A percentile compares a stretch with the other conserved stretches of the same genome.
phyloP scores from a whole-genome alignment of 805 yeast genomes.

The Hanseniaspora lachancei region DNA sequence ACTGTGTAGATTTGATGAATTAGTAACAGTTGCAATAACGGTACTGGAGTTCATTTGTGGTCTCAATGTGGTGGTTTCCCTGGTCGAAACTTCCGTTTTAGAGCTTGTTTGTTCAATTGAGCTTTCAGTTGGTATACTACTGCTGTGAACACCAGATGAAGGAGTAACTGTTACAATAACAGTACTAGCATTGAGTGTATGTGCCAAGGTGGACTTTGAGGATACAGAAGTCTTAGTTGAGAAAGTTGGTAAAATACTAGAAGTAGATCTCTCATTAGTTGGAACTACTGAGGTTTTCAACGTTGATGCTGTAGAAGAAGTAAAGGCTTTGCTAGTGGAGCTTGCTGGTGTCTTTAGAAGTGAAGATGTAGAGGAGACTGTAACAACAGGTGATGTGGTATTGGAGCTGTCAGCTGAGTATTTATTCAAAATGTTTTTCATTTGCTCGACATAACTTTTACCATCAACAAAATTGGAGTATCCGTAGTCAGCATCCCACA shows the following conservation, averaged over 20 bases:
- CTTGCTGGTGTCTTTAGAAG: too few species aligned
- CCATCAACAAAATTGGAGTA: slow-evolving; percentile 36
- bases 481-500: slow-evolving; percentile 86
- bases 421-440: slow-evolving; percentile 32
- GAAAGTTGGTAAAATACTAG: slow-evolving; percentile 15
- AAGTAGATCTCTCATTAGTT: too few species aligned
- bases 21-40: neutral
- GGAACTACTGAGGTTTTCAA: too few species aligned
- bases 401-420: slow-evolving; percentile 15
- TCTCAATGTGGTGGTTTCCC: slow-evolving; percentile 12
- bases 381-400: slow-evolving; percentile 15
- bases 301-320: too few species aligned
- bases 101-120: neutral
- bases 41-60: slow-evolving; percentile 15
- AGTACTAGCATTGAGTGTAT: slow-evolving; percentile 13
- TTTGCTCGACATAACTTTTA: slow-evolving; percentile 30
- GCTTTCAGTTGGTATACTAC: neutral
- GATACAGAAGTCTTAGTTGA: slow-evolving; percentile 2
- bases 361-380: slow-evolving; percentile 11
- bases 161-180: neutral
- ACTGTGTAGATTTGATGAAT: slow-evolving; percentile 2
- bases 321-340: too few species aligned
- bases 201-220: too few species aligned
- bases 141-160: neutral
- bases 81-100: neutral